phyloP scores from a whole-genome alignment of 345 rosid species.

The Cardiospermum halicacabum region DNA sequence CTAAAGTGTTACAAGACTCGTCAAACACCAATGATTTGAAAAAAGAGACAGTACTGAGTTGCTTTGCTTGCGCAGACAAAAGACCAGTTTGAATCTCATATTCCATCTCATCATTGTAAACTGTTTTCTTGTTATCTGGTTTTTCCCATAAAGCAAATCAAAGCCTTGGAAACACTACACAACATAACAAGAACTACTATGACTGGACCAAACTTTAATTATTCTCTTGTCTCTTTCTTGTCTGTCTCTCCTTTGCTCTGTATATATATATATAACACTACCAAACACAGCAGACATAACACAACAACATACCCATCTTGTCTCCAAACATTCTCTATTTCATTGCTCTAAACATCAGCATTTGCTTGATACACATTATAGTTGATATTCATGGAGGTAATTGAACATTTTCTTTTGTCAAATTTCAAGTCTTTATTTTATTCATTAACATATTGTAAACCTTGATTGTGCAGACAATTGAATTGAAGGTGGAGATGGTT shows the following conservation, averaged over 20 bases:
- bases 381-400: conserved; percentile 32
- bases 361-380: conserved; percentile 1
- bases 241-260: conserved; percentile 17
- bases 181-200: conserved; percentile 6
- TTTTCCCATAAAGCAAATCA: conserved; percentile 4
- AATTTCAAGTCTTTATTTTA: too few relatives aligned
- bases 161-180: too few relatives aligned
- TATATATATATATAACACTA: conserved; percentile 17
- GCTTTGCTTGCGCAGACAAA: conserved; percentile 28
- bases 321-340: conserved; percentile 11
- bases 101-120: conserved; percentile 12
- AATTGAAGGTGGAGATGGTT: conserved; percentile 47
- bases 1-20: too few relatives aligned
- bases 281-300: too few relatives aligned
- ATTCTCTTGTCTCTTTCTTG: conserved; percentile 16
- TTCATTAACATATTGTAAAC: too few relatives aligned
- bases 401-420: background rate
- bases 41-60: conserved; percentile 19
- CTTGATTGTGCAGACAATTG: conserved; percentile 35
- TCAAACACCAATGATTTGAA: conserved; percentile 40
- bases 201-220: conserved; percentile 19
- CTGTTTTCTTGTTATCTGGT: conserved; percentile 26
- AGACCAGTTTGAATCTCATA: conserved; percentile 20
- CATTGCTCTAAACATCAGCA: background rate
- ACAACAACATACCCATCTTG: conserved; percentile 23